phyloP scores from a whole-genome alignment of 2,329 filamentous ascomycete genomes.

The Aspergillus aculeatinus region DNA sequence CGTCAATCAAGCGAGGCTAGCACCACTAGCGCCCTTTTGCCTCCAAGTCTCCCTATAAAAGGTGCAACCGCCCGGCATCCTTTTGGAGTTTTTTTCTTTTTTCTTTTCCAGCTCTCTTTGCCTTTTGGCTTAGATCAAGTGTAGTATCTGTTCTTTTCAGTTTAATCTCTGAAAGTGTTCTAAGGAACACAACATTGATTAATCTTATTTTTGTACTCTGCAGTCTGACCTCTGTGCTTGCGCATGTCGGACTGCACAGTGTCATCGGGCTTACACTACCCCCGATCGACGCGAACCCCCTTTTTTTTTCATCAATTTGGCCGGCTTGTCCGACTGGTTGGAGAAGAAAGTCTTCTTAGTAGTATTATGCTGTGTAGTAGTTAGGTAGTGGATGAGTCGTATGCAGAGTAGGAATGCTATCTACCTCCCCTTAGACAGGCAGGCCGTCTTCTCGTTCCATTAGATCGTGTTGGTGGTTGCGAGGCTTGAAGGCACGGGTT shows the following conservation, averaged over 20 bases:
- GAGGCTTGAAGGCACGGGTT: not conserved
- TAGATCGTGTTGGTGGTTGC: not conserved
- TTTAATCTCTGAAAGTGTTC: slow-evolving; percentile 89
- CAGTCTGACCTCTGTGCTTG: slow-evolving; percentile 68
- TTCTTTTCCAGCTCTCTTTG: slow-evolving; percentile 51
- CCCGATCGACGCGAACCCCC: slow-evolving; percentile 65
- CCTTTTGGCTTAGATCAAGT: slow-evolving; percentile 79
- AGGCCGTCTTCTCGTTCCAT: no score
- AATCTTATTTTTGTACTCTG: slow-evolving; percentile 72
- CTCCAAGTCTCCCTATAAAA: slow-evolving; percentile 10
- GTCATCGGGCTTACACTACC: slow-evolving; percentile 75
- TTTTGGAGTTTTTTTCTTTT: slow-evolving; percentile 40
- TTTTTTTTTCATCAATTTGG: slow-evolving; percentile 59
- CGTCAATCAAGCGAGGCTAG: slow-evolving; percentile 13
- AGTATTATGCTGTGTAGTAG: no score
- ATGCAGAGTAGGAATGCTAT: no score
- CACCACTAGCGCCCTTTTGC: not conserved
- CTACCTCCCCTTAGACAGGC: no score
- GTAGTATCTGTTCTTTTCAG: slow-evolving; percentile 96
- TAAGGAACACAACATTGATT: slow-evolving; percentile 73
- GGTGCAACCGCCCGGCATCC: slow-evolving; percentile 9
- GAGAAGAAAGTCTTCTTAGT: slow-evolving; percentile 51
- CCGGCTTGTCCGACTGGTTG: slow-evolving; percentile 54
- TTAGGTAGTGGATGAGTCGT: no score
- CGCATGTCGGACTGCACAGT: slow-evolving; percentile 65